Evolutionary conservation across 768 basidiomycete genomes (phyloP), one percentile per base, ranked within the genome.

Genomic region (Lentinula sp.): DNA sequence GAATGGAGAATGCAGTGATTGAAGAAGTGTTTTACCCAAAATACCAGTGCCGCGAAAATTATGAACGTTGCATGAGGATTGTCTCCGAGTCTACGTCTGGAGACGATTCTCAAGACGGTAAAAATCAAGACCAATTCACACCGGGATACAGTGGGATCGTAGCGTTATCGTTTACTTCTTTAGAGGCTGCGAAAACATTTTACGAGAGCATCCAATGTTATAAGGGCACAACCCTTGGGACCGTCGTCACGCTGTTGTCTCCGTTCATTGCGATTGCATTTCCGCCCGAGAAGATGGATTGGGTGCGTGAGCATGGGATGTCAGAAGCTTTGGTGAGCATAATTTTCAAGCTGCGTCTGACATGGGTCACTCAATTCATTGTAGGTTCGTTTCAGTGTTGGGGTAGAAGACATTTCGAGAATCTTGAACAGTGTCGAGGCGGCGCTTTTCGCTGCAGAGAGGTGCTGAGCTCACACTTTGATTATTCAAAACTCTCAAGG

Each of bases 191-290:
- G 1, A 73, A 76, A 59, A 88, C 88, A 13, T 97, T 97, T 76
- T 96, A 89, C 67, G 93, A 98, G 72, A 75, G 83, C 0, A 77
- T 98, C 40, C 79, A 82, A 6, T 94, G 87, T 71, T 82, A 83
- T 65, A 99, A 98, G 71, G 96, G 96, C 3, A 96, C 96, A 0
- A 88, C 86, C 67, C 80, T 93, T 6, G 96, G 96, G 2, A 98
- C 96, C 18, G 96, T 93, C 79, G 98, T 98, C 71, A 98, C 96
- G 1, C 80, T 98, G 23, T 93, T 94, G 39, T 95, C 87, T 65
- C 96, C 95, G 32, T 98, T 93, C 70, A 91, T 92, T 13, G 86
- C 98, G 60, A 79, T 99, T 23, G 96, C 92, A 98, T 72, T 98
- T 85, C 65, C 69, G 74, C 1, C 57, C 15, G 32, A 49, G 3